Evolutionary conservation across 768 basidiomycete genomes (phyloP).

Genomic region (Lanmaoa pseudosensibilis): DNA sequence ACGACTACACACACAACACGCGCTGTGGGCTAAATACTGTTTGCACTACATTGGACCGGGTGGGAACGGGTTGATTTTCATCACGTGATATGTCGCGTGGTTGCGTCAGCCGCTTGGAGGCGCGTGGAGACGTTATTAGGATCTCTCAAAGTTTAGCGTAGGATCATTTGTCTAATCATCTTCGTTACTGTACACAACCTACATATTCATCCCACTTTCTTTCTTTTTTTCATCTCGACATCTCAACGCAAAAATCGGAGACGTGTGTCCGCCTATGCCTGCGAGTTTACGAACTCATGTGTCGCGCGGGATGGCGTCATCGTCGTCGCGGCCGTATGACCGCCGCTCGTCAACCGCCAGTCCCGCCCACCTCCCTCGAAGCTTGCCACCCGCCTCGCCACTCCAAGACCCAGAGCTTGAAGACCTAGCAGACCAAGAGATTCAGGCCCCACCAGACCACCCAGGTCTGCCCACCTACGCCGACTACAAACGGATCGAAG

Average conservation of each 20-base stretch:
- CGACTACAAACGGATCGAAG: slow-evolving; percentile 59
- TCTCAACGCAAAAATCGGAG: not conserved
- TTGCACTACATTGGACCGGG: not conserved
- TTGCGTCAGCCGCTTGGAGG: slow-evolving; percentile 30
- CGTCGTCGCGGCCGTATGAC: slow-evolving; percentile 24
- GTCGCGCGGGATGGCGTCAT: slow-evolving; percentile 4
- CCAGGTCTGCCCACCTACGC: slow-evolving; percentile 62
- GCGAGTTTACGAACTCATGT: slow-evolving; percentile 13
- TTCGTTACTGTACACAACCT: slow-evolving; percentile 25
- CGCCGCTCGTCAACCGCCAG: slow-evolving; percentile 15
- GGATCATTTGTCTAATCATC: slow-evolving; percentile 16
- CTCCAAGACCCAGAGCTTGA: not conserved
- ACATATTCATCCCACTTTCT: slow-evolving; percentile 19
- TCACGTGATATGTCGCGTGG: slow-evolving; percentile 30
- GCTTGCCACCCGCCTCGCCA: not conserved
- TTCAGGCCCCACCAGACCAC: slow-evolving; percentile 21
- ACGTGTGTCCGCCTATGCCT: slow-evolving; percentile 27
- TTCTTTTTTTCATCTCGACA: not conserved
- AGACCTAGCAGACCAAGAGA: not conserved
- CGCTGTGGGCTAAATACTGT: not conserved
- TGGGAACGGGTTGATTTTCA: slow-evolving; percentile 25
- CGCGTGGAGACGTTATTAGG: slow-evolving; percentile 13
- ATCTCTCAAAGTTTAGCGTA: slow-evolving; percentile 11
- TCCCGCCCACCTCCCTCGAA: not conserved
- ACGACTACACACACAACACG: too few relatives aligned